These are phyloP conservation scores for Trichoderma gracile DNA, from an alignment of 2,329 filamentous ascomycete genomes.

Conservation along the genomic window DNA sequence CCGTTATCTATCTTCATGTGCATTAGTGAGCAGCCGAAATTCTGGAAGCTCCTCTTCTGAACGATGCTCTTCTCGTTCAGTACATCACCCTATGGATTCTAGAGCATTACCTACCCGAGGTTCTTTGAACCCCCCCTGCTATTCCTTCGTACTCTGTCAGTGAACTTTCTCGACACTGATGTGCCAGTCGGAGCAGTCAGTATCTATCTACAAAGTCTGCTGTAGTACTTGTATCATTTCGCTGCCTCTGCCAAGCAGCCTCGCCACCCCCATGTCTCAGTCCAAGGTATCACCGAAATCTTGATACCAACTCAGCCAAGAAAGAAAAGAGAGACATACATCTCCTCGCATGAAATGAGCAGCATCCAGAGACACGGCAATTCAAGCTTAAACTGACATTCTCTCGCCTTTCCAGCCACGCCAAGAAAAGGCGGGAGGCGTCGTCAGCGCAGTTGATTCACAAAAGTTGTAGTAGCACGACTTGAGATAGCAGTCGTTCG, in stretches of 20 bases:
- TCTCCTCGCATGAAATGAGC: not conserved
- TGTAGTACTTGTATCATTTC: not conserved
- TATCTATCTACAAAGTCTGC: not conserved
- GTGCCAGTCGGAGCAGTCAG: too few relatives aligned
- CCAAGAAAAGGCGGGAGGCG: not conserved
- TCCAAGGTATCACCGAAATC: not conserved
- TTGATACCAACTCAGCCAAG: not conserved
- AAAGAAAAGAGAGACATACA: not conserved
- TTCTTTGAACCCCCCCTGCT: too few relatives aligned
- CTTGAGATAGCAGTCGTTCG: too few relatives aligned
- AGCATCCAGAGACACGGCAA: slow-evolving; percentile 6
- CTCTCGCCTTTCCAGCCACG: not conserved
- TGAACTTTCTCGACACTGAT: too few relatives aligned
- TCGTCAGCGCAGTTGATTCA: not conserved
- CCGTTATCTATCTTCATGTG: too few relatives aligned
- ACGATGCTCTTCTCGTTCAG: too few relatives aligned
- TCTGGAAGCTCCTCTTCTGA: too few relatives aligned
- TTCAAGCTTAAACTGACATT: slow-evolving; percentile 26
- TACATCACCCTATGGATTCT: too few relatives aligned
- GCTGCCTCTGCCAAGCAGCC: slow-evolving; percentile 3
- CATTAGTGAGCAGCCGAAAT: too few relatives aligned
- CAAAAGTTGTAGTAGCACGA: not conserved
- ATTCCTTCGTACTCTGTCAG: not conserved
- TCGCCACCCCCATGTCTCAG: slow-evolving; percentile 17
- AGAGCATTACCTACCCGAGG: too few relatives aligned